Percentiles rank a stretch among this genome's conserved stretches.
Conservation (phyloP, 768 basidiomycete genomes). For the Tremella fuciformis region DNA sequence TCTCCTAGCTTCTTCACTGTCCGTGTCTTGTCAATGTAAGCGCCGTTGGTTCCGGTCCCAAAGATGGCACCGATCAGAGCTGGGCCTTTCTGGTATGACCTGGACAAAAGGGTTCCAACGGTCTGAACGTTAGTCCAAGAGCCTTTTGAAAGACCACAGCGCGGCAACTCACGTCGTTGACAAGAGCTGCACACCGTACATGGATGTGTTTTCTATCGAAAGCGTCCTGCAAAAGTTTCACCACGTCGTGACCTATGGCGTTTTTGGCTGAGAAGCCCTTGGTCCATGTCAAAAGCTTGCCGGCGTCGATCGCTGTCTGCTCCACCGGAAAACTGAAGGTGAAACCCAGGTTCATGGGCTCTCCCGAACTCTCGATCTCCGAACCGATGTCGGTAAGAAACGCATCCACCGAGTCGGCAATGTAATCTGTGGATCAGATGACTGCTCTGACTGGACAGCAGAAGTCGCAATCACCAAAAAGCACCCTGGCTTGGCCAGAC, state of each 20-base stretch:
- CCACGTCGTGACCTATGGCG: constrained; percentile 83
- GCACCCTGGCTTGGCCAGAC: constrained; percentile 77
- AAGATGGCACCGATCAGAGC: constrained; percentile 86
- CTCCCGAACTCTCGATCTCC: constrained; percentile 40
- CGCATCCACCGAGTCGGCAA: constrained; percentile 92
- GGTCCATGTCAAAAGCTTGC: constrained; percentile 80
- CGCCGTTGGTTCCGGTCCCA: constrained; percentile 97
- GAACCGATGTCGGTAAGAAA: constrained; percentile 71
- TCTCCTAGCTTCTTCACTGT: constrained; percentile 82
- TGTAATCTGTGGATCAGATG: constrained; percentile 67
- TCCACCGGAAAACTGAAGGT: constrained; percentile 97
- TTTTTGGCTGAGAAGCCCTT: constrained; percentile 93
- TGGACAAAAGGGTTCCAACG: constrained; percentile 87
- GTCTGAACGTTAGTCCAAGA: constrained; percentile 60
- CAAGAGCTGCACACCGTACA: constrained; percentile 84
- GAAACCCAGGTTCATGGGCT: constrained; percentile 68
- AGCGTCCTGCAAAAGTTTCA: constrained; percentile 83
- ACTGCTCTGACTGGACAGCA: background rate
- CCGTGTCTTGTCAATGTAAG: constrained; percentile 82
- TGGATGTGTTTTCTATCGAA: constrained; percentile 88
- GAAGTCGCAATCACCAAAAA: constrained; percentile 66
- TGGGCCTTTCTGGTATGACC: constrained; percentile 88
- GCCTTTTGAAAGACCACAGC: background rate
- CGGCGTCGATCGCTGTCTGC: constrained; percentile 85
- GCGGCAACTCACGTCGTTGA: constrained; percentile 73